These are phyloP conservation scores for Ceratobasidium sp. DNA, from an alignment of 1,284 basidiomycete genomes.

Conservation along the genomic window DNA sequence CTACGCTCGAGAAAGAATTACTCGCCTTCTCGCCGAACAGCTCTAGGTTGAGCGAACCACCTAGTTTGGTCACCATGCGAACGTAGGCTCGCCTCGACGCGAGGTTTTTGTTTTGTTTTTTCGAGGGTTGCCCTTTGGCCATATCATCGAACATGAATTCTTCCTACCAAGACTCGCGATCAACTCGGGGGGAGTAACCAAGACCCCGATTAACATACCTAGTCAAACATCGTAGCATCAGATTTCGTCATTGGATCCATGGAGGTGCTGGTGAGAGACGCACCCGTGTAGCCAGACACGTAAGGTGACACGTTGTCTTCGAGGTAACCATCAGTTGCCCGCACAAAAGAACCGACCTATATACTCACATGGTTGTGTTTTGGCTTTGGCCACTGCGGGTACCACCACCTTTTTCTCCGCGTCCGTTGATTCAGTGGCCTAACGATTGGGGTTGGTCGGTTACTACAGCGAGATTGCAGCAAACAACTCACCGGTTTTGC, in stretches of 20 bases:
- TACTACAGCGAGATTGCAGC: no score
- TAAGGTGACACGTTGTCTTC: conserved; percentile 92
- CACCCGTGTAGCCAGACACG: conserved; percentile 90
- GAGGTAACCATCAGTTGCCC: conserved; percentile 8
- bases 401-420: conserved; percentile 49
- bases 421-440: conserved; percentile 4
- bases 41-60: conserved; percentile 88
- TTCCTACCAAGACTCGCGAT: conserved; percentile 62
- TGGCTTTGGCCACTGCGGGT: conserved; percentile 54
- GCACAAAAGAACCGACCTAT: neutral
- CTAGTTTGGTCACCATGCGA: conserved; percentile 90
- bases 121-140: conserved; percentile 77
- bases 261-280: conserved; percentile 93
- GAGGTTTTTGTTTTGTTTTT: conserved; percentile 92
- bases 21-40: conserved; percentile 88
- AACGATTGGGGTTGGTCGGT: neutral
- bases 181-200: neutral
- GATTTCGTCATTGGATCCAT: conserved; percentile 82
- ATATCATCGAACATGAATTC: conserved; percentile 95
- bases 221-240: conserved; percentile 90
- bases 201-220: conserved; percentile 65
- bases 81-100: conserved; percentile 91
- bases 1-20: neutral
- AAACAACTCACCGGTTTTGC: conserved; percentile 12
- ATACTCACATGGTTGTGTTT: conserved; percentile 71